Evolutionary conservation across 306 rosid species (phyloP).

Genomic region (Cicer cuneatum): DNA sequence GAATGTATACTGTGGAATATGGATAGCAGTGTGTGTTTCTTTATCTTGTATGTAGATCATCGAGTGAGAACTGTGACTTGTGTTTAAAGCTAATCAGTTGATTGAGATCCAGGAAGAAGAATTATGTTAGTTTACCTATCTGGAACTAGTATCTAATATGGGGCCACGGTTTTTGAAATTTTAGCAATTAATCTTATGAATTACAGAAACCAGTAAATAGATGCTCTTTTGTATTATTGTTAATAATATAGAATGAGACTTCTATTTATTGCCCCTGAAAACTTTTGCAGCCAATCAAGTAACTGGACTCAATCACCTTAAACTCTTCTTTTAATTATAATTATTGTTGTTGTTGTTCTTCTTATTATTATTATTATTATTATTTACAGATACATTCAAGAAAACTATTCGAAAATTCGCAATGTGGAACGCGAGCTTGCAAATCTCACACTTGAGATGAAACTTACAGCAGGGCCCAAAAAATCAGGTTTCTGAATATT

Average conservation of each 20-base stretch:
- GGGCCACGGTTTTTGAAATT: conserved; percentile 23
- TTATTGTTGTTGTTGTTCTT: neutral
- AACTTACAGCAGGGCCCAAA: conserved; percentile 93
- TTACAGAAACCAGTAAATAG: conserved; percentile 19
- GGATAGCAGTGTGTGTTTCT: neutral
- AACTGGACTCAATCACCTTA: conserved; percentile 14
- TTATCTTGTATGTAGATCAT: conserved; percentile 16
- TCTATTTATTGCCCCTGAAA: conserved; percentile 4
- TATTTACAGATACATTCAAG: conserved; percentile 75
- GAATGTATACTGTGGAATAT: conserved; percentile 20
- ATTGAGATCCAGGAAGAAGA: neutral
- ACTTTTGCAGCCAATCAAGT: conserved; percentile 23
- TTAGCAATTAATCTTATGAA: conserved; percentile 26
- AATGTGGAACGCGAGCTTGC: conserved; percentile 89
- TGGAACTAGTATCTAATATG: neutral
- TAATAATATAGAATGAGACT: neutral
- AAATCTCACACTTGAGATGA: conserved; percentile 82
- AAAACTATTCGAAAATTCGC: conserved; percentile 90
- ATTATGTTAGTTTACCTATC: conserved; percentile 29
- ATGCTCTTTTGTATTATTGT: conserved; percentile 31
- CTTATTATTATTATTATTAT: neutral
- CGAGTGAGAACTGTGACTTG: conserved; percentile 10
- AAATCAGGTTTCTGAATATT: conserved; percentile 74
- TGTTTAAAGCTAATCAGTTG: conserved; percentile 5
- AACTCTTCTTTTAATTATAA: neutral